Base-by-base conservation (phyloP, 2,329 filamentous ascomycete species). In the Trichophyton rubrum region DNA sequence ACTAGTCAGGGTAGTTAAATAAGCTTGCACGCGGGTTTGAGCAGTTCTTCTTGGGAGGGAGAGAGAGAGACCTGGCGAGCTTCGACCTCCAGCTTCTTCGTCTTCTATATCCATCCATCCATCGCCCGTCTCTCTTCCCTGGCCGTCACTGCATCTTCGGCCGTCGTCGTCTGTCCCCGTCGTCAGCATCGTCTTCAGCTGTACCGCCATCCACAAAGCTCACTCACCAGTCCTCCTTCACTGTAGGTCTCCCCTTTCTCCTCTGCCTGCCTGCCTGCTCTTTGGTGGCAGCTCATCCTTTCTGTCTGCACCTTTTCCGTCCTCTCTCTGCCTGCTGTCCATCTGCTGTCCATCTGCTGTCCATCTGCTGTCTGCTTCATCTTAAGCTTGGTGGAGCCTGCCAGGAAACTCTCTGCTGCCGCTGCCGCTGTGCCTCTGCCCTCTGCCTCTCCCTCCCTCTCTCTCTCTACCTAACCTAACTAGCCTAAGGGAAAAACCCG, bases 381-480 rank as follows among this genome's bases (percentile, higher is more conserved):
- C 40, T 27, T 8, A 27, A 24, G 38, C 47, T 53, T 53, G 27
- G 47, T 27, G 20, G 22, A 53, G 47, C 22, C 27, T 53, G 9
- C 47, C 27, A 27, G 27, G 47, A 27, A 24, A 66, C 66, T 61
- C 63, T 60, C 59, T 61, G 61, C 56, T 43, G 27, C 59, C 51
- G 43, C 51, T 61, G 53, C 60, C 58, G 40, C 56, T 59, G 47
- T 24, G 58, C 60, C 60, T 38, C 33, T 38, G 33, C 33, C 27
- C 27, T 60, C 55, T 43, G 27, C 59, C 30, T 56, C 62, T 62
- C 30, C 40, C 43, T 53, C 61, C 66, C 62, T 64, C 61, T 62
- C 59, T 64, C 60, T 64, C 61, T 59, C 63, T 35, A 3, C 11
- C 33, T 38, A 38, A 38, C 33, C 33, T 13, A 38, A 30, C 27